Evolutionary conservation across 2,329 filamentous ascomycete genomes (phyloP).

Genomic region (Ophiostoma perfectum): DNA sequence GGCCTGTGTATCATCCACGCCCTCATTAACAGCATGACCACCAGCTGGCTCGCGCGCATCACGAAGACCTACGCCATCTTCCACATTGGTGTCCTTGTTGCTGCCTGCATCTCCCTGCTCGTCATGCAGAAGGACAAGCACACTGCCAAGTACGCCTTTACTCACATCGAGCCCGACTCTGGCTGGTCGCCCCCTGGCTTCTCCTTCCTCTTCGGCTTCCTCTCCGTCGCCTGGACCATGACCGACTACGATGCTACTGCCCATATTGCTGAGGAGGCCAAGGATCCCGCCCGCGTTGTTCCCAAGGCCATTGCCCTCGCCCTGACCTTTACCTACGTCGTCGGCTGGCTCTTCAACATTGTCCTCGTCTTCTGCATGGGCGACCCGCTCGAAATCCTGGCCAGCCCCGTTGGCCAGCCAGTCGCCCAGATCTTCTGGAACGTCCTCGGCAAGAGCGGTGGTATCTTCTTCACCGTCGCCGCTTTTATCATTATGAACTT

Average conservation of each 20-base stretch:
- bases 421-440: conserved; percentile 55
- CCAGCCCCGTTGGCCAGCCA: conserved; percentile 45
- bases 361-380: conserved; percentile 55
- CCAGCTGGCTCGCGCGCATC: conserved; percentile 54
- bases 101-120: conserved; percentile 47
- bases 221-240: conserved; percentile 57
- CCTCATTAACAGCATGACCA: conserved; percentile 50
- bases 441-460: conserved; percentile 47
- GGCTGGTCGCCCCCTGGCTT: conserved; percentile 52
- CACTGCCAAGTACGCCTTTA: conserved; percentile 49
- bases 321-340: conserved; percentile 51
- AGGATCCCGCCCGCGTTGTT: conserved; percentile 37
- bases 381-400: conserved; percentile 42
- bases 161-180: conserved; percentile 45
- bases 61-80: conserved; percentile 54
- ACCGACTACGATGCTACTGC: conserved; percentile 40
- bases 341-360: conserved; percentile 54
- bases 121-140: conserved; percentile 48
- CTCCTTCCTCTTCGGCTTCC: conserved; percentile 55
- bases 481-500: conserved; percentile 55
- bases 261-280: conserved; percentile 45
- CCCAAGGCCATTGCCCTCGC: conserved; percentile 50
- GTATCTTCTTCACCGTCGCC: conserved; percentile 51
- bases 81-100: conserved; percentile 48
- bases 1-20: conserved; percentile 48